Conservation (phyloP, 2,329 filamentous ascomycete genomes). For the Stagonosporopsis cucurbitacearum region DNA sequence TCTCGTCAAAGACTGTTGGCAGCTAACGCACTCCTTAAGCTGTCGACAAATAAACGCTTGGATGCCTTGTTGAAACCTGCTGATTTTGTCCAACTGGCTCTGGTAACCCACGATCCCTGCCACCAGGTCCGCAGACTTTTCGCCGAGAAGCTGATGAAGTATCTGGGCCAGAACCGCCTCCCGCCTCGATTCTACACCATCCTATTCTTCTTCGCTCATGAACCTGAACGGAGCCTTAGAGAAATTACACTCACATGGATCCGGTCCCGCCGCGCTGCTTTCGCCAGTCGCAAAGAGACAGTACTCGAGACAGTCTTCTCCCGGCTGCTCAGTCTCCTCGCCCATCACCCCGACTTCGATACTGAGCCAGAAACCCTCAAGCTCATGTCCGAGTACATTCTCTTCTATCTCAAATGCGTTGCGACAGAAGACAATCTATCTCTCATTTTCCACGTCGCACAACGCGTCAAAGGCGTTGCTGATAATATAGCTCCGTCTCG, state of each 20-base stretch:
- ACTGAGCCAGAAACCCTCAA: slow-evolving; percentile 67
- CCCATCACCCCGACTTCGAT: slow-evolving; percentile 91
- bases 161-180: slow-evolving; percentile 75
- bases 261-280: slow-evolving; percentile 75
- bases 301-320: slow-evolving; percentile 83
- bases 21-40: slow-evolving; percentile 78
- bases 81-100: slow-evolving; percentile 82
- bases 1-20: slow-evolving; percentile 82
- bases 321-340: slow-evolving; percentile 83
- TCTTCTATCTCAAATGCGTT: slow-evolving; percentile 85
- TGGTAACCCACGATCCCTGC: slow-evolving; percentile 79
- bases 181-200: slow-evolving; percentile 84
- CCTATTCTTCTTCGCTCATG: slow-evolving; percentile 88
- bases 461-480: slow-evolving; percentile 87
- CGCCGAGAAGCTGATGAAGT: slow-evolving; percentile 86
- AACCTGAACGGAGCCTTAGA: slow-evolving; percentile 77
- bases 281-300: slow-evolving; percentile 60
- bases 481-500: slow-evolving; percentile 72
- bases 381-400: slow-evolving; percentile 85
- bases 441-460: slow-evolving; percentile 88
- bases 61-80: slow-evolving; percentile 75
- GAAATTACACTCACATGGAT: slow-evolving; percentile 86
- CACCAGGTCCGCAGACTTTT: slow-evolving; percentile 79
- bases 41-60: slow-evolving; percentile 77
- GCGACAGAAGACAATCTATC: slow-evolving; percentile 87